Conservation (phyloP, 305 asterid species). For the Salvia sclarea region DNA sequence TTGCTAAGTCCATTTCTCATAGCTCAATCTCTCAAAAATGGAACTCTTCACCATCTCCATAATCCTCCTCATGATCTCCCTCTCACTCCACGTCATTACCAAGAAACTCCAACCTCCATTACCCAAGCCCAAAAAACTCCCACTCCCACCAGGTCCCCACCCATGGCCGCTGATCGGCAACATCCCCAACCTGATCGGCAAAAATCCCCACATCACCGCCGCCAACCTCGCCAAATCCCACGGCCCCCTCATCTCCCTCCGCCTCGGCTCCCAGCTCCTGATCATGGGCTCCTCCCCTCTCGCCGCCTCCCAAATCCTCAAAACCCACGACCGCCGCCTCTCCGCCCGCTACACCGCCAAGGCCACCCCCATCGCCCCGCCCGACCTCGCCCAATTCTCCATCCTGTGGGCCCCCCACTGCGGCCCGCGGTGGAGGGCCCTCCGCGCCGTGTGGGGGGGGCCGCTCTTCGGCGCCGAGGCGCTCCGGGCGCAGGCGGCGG, state of each 20-base stretch:
- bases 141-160: slow-evolving; percentile 51
- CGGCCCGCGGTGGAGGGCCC: slow-evolving; percentile 32
- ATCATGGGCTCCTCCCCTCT: slow-evolving; percentile 41
- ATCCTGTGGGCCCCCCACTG: slow-evolving; percentile 47
- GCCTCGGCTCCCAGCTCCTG: slow-evolving; percentile 38
- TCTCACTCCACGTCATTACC: neutral
- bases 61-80: neutral
- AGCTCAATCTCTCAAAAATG: neutral
- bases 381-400: slow-evolving; percentile 38
- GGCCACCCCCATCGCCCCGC: slow-evolving; percentile 42
- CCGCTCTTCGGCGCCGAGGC: slow-evolving; percentile 39
- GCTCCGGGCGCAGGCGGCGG: slow-evolving; percentile 23
- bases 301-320: slow-evolving; percentile 42
- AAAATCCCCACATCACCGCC: slow-evolving; percentile 41
- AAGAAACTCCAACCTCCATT: neutral
- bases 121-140: slow-evolving; percentile 27
- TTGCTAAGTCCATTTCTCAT: too few species aligned
- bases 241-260: slow-evolving; percentile 42
- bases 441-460: slow-evolving; percentile 38
- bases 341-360: slow-evolving; percentile 48
- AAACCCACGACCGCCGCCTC: slow-evolving; percentile 39
- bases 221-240: slow-evolving; percentile 35
- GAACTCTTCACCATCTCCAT: neutral
- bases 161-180: slow-evolving; percentile 36
- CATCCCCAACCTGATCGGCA: slow-evolving; percentile 35